phyloP scores from a whole-genome alignment of 441 rosid species.

The Gossypium aridum region DNA sequence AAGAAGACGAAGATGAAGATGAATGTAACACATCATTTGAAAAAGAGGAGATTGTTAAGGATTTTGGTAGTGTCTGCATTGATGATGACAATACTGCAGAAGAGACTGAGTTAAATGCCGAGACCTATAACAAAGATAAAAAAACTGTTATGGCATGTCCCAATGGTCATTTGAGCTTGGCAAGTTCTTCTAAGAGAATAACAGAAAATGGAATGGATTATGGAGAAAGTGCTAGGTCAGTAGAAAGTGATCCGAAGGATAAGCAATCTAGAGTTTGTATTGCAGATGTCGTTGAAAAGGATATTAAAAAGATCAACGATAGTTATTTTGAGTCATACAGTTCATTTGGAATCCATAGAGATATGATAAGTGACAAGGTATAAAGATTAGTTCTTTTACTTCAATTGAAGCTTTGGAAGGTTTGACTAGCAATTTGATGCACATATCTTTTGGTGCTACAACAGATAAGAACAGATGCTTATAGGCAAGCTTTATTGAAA shows the following conservation, averaged over 20 bases:
- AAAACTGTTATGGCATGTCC: conserved; percentile 29
- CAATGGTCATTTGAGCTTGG: conserved; percentile 18
- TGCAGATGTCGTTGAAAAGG: conserved; percentile 33
- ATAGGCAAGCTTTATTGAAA: conserved; percentile 70
- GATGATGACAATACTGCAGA: conserved; percentile 27
- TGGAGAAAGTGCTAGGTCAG: conserved; percentile 14
- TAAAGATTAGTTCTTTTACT: neutral
- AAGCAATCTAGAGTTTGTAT: conserved; percentile 21
- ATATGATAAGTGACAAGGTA: conserved; percentile 93
- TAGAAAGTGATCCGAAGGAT: conserved; percentile 17
- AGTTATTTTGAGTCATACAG: conserved; percentile 86
- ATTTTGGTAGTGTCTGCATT: conserved; percentile 38
- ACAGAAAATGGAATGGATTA: conserved; percentile 21
- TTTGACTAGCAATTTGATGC: conserved; percentile 7
- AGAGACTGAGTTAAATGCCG: conserved; percentile 16
- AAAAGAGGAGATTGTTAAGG: conserved; percentile 39
- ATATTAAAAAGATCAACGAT: conserved; percentile 58
- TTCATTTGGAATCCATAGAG: conserved; percentile 82
- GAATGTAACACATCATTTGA: conserved; percentile 33
- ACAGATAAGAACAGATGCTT: conserved; percentile 82
- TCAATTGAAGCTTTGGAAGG: conserved; percentile 3
- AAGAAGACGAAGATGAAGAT: conserved; percentile 59
- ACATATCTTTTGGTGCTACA: conserved; percentile 5
- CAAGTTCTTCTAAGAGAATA: conserved; percentile 22
- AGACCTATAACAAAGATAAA: conserved; percentile 20